Conservation (phyloP, 257 asterid genomes). For the Nicotiana paniculata region DNA sequence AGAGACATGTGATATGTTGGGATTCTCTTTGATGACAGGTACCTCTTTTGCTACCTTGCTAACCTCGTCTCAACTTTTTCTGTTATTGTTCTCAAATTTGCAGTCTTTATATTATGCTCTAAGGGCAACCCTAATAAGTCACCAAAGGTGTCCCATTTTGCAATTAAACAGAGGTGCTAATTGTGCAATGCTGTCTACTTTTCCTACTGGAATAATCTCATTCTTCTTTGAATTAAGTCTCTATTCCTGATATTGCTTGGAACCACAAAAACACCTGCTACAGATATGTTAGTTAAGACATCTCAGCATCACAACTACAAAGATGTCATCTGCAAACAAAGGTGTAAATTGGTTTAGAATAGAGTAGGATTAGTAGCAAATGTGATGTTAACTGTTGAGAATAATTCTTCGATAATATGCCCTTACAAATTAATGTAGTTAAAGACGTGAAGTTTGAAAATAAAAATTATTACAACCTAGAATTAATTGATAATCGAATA, state of each 20-base stretch:
- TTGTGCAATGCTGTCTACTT: not conserved
- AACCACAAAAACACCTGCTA: not conserved
- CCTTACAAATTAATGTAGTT: not conserved
- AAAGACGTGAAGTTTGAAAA: not conserved
- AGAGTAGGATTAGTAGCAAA: not conserved
- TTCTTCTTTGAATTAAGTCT: not conserved
- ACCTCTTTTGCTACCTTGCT: not conserved
- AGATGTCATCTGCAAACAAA: not conserved
- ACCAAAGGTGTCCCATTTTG: not conserved
- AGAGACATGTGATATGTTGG: not conserved
- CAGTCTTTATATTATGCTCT: not conserved
- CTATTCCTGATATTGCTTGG: not conserved
- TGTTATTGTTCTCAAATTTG: not conserved
- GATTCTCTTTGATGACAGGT: not conserved
- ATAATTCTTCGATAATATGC: not conserved
- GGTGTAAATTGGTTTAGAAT: not conserved
- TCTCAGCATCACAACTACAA: not conserved
- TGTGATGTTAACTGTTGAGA: not conserved
- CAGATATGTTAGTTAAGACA: not conserved
- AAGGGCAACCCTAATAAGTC: not conserved
- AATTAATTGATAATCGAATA: not conserved
- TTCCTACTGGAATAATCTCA: not conserved
- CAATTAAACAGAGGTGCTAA: not conserved
- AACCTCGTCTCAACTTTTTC: not conserved
- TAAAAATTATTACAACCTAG: not conserved